These are phyloP conservation scores for Populus simonii DNA, from an alignment of 345 rosid genomes.

Conservation along the genomic window DNA sequence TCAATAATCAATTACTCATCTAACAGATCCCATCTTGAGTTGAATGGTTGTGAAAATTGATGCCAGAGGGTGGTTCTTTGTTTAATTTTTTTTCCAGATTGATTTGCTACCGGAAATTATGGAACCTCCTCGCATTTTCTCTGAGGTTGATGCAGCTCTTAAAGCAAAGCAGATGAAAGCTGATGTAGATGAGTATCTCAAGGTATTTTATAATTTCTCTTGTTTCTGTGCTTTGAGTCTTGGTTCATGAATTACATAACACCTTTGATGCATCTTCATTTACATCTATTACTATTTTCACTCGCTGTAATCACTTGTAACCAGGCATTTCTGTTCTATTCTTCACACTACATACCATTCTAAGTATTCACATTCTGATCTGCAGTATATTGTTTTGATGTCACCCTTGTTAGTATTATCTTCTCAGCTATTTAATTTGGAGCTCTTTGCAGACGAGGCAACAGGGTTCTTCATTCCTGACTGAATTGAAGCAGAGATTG, in stretches of 20 bases:
- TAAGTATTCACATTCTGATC: neutral
- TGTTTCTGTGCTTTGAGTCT: neutral
- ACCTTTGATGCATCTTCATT: neutral
- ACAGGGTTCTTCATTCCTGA: conserved; percentile 64
- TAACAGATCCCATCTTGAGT: neutral
- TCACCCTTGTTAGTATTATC: neutral
- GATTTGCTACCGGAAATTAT: conserved; percentile 90
- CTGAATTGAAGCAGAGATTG: conserved; percentile 79
- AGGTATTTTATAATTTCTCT: conserved; percentile 37
- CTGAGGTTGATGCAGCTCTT: conserved; percentile 89
- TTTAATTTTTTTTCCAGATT: conserved; percentile 47
- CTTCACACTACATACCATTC: too few species aligned
- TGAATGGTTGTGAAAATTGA: neutral
- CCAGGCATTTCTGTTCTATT: neutral
- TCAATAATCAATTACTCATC: neutral
- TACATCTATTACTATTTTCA: neutral
- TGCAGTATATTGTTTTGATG: neutral
- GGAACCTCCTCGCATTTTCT: conserved; percentile 73
- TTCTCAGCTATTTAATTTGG: neutral
- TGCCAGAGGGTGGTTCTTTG: neutral
- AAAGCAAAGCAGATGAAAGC: conserved; percentile 76
- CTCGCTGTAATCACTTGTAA: neutral
- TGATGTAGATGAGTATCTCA: conserved; percentile 92
- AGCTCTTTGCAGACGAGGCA: conserved; percentile 57
- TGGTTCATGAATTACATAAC: neutral